phyloP scores from a whole-genome alignment of 1,139 yeast species.

The Candida buenavistaensis region DNA sequence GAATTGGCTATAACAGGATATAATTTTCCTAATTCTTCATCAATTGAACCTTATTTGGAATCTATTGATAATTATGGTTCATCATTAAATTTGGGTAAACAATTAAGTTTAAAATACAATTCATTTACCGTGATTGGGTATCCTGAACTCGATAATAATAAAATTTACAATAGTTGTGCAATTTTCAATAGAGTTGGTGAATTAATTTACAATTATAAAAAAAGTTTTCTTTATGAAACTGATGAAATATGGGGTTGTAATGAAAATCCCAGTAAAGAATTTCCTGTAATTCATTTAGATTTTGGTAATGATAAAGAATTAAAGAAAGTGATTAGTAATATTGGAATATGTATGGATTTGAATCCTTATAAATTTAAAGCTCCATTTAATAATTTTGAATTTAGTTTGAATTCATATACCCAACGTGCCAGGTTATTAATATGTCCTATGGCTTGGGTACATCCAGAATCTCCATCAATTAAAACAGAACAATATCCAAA shows the following conservation, averaged over 20 bases:
- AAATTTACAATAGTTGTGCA: conserved; percentile 71
- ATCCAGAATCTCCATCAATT: conserved; percentile 50
- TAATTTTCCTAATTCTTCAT: conserved; percentile 53
- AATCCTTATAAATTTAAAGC: conserved; percentile 85
- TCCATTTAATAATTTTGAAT: conserved; percentile 74
- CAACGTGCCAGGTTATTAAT: conserved; percentile 57
- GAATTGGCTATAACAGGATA: conserved; percentile 89
- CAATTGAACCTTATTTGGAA: conserved; percentile 66
- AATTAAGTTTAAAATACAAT: conserved; percentile 46
- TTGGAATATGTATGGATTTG: conserved; percentile 96
- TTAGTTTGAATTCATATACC: conserved; percentile 53
- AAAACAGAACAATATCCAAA: conserved; percentile 10
- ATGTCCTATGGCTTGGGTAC: conserved; percentile 90
- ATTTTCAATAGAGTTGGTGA: conserved; percentile 61
- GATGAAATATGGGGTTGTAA: conserved; percentile 81
- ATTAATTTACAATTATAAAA: conserved; percentile 67
- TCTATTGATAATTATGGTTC: conserved; percentile 35
- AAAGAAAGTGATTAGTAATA: conserved; percentile 39
- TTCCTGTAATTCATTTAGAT: conserved; percentile 41
- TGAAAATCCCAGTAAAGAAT: conserved; percentile 61
- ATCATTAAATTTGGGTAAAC: conserved; percentile 57
- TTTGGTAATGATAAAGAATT: conserved; percentile 15
- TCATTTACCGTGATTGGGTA: conserved; percentile 83
- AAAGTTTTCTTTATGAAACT: conserved; percentile 73
- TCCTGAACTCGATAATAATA: conserved; percentile 53